A percentile compares a stretch with the other conserved stretches of the same genome.
Conservation (phyloP, 805 yeast species). For the Wickerhamia fluorescens region DNA sequence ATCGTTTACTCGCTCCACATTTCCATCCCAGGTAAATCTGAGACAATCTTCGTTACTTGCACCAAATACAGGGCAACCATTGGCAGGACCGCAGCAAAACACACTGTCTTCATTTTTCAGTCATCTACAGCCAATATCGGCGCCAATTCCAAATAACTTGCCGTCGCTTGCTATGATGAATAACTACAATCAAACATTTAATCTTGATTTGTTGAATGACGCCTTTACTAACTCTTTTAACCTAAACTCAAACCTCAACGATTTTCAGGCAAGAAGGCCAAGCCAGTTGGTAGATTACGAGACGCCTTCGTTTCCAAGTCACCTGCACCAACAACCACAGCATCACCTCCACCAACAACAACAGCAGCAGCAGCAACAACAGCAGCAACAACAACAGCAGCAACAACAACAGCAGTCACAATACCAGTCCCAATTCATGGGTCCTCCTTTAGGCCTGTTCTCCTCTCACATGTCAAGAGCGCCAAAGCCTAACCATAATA, state of each 20-base stretch:
- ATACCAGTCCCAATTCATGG: constrained; percentile 1
- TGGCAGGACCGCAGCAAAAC: background rate
- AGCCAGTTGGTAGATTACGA: constrained; percentile 32
- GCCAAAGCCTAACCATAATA: constrained; percentile 1
- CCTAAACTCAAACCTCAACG: constrained; percentile 27
- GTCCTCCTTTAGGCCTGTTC: too few species aligned
- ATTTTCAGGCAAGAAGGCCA: constrained; percentile 37
- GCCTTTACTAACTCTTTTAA: constrained; percentile 20
- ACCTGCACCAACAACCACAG: constrained; percentile 8
- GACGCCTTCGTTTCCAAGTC: too few species aligned
- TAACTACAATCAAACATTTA: constrained; percentile 14
- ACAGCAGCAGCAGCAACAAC: constrained; percentile 8
- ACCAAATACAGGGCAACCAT: constrained; percentile 1
- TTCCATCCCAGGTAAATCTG: constrained; percentile 6
- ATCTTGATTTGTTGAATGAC: constrained; percentile 23
- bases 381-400: constrained; percentile 7
- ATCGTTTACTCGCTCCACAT: constrained; percentile 36
- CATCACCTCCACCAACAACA: constrained; percentile 5
- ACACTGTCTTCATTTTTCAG: background rate
- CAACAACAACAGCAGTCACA: constrained; percentile 1
- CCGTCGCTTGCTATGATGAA: constrained; percentile 25
- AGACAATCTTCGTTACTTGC: constrained; percentile 1
- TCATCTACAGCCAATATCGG: constrained; percentile 3
- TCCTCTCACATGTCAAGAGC: too few species aligned
- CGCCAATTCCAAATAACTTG: constrained; percentile 6